Conservation (phyloP, 352 stramenopile genomes). For the Pythium angustatum region DNA sequence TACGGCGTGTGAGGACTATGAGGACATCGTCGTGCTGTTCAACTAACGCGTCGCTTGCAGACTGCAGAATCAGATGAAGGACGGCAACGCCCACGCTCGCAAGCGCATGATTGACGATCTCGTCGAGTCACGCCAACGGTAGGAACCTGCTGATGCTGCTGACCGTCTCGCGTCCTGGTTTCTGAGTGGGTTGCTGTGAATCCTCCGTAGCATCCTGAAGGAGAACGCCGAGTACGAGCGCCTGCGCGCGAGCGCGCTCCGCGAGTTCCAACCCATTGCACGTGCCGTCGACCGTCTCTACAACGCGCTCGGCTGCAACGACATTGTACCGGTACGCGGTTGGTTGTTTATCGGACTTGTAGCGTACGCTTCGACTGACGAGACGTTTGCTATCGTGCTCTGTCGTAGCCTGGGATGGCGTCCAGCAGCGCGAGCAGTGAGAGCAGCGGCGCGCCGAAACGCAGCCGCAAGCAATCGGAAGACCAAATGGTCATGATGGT, state of each 20-base stretch:
- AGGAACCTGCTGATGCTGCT: slow-evolving; percentile 5
- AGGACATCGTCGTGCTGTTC: too few species aligned
- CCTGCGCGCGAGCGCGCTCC: slow-evolving; percentile 50
- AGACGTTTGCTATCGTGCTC: neutral
- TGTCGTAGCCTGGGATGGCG: slow-evolving; percentile 32
- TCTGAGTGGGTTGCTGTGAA: neutral
- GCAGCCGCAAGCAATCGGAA: slow-evolving; percentile 64
- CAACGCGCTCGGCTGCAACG: slow-evolving; percentile 77
- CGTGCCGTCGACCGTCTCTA: slow-evolving; percentile 74
- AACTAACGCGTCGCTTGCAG: slow-evolving; percentile 28
- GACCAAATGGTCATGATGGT: slow-evolving; percentile 79
- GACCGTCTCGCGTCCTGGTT: neutral
- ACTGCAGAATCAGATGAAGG: slow-evolving; percentile 59
- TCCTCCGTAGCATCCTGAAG: slow-evolving; percentile 55
- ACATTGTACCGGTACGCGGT: slow-evolving; percentile 62
- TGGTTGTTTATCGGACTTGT: neutral
- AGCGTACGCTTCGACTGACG: neutral
- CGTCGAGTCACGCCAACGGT: slow-evolving; percentile 73
- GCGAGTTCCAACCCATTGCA: slow-evolving; percentile 75
- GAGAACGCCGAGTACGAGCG: slow-evolving; percentile 77
- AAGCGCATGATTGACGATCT: slow-evolving; percentile 77
- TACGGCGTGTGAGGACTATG: slow-evolving; percentile 22
- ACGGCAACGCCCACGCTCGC: slow-evolving; percentile 60
- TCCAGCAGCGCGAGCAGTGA: slow-evolving; percentile 34
- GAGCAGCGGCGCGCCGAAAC: slow-evolving; percentile 35